Evolutionary conservation across 331 rosid genomes (phyloP).

Genomic region (Prunus yedoensis): DNA sequence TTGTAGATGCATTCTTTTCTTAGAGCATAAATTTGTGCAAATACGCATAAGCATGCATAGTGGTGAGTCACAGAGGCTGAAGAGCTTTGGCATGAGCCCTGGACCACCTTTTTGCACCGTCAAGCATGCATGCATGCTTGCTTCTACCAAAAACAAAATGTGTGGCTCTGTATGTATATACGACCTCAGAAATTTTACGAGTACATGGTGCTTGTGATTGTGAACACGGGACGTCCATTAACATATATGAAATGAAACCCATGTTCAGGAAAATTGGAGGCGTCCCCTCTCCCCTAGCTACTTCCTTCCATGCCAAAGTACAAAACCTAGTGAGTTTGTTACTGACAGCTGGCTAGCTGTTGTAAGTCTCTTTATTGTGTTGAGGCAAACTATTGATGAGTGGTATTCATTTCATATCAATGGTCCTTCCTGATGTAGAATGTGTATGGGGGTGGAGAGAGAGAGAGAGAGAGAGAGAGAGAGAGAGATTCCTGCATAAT

Average conservation of each 20-base stretch:
- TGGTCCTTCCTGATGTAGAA: too few species aligned
- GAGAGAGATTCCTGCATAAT: background rate
- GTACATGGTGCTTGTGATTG: background rate
- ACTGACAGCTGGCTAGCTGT: background rate
- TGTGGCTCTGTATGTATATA: background rate
- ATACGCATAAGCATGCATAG: background rate
- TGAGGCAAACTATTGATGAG: background rate
- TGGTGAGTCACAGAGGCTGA: background rate
- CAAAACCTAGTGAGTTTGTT: background rate
- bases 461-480: background rate
- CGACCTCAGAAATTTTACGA: background rate
- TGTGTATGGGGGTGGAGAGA: background rate
- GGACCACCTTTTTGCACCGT: conserved; percentile 26
- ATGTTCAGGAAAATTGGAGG: background rate
- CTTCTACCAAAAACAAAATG: conserved; percentile 4
- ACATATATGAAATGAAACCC: background rate
- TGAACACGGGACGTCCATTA: conserved; percentile 6
- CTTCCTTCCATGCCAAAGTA: background rate
- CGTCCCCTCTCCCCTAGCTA: too few species aligned
- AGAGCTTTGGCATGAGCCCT: background rate
- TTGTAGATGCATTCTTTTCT: too few species aligned
- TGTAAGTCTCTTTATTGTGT: background rate
- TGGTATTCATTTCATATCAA: too few species aligned
- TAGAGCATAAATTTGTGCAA: too few species aligned
- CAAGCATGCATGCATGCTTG: background rate